Evolutionary conservation across 768 basidiomycete species (phyloP), one percentile per base, ranked within the genome.

Genomic region (Trametes cinnabarina): DNA sequence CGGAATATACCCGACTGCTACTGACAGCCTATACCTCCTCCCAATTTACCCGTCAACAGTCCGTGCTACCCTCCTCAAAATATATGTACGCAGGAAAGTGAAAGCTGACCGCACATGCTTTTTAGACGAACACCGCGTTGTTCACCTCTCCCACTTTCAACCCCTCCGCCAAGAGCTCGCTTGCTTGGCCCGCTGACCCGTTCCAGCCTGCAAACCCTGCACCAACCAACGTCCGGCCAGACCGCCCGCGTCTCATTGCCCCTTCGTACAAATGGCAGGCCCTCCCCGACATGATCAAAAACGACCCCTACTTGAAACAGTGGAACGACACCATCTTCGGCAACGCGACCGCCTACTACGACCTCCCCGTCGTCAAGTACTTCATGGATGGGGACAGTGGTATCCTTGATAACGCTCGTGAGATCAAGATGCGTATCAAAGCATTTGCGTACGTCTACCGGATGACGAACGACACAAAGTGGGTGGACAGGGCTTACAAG

Each of bases 281-380:
- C 12, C 83, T 99, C 23, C 84, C 88, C 4, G 68, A 69, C 22
- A 79, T 97, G 64, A 96, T 98, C 67, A 72, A 79, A 52, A 82
- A 76, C 51, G 93, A 98, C 69, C 84, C 91, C 3, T 98, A 99
- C 76, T 80, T 98, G 66, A 76, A 80, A 57, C 78, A 74, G 58
- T 98, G 96, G 96, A 97, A 99, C 72, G 79, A 79, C 22, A 89
- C 92, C 44, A 98, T 98, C 69, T 90, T 98, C 63, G 77, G 72
- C 50, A 98, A 98, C 73, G 97, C 94, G 14, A 83, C 90, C 0
- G 73, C 77, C n/a, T 94, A 88, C 68, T 83, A 79, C 68, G 67
- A 72, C 50, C 73, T 81, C 22, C 76, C 79, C n/a, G 84, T 88
- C 39, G 88, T 92, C 32, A 65, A 63, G 20, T 97, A 98, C 71